These are phyloP conservation scores for Rhizomucor miehei DNA, from an alignment of 371 early-diverging fungal species.

Conservation along the genomic window DNA sequence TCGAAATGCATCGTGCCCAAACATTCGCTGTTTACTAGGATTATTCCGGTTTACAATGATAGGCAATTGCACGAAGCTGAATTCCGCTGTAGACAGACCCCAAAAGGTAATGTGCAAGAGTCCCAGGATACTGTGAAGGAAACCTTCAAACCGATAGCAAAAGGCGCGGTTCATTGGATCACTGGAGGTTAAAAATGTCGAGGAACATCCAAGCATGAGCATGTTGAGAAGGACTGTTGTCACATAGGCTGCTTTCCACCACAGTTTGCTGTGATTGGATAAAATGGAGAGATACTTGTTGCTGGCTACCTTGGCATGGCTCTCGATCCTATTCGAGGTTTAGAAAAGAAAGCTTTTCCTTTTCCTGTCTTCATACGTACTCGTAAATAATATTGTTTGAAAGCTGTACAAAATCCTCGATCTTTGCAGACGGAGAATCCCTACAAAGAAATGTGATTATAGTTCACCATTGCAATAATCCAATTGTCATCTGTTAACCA, in stretches of 20 bases:
- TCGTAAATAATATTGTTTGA: constrained; percentile 54
- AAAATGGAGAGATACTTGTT: constrained; percentile 30
- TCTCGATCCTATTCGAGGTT: constrained; percentile 31
- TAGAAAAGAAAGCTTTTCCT: background rate
- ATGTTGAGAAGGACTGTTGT: constrained; percentile 42
- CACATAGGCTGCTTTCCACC: constrained; percentile 52
- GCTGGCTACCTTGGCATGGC: constrained; percentile 48
- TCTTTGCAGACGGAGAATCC: constrained; percentile 51
- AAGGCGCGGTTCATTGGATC: background rate
- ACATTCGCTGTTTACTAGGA: background rate
- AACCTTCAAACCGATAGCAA: background rate
- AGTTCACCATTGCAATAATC: background rate
- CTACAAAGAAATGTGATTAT: constrained; percentile 9
- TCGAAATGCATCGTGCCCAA: no score
- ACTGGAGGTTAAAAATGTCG: constrained; percentile 6
- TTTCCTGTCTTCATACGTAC: constrained; percentile 11
- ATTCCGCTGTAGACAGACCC: constrained; percentile 42
- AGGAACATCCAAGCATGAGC: constrained; percentile 28
- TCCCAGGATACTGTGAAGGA: constrained; percentile 23
- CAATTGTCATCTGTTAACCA: background rate
- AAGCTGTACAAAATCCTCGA: constrained; percentile 53
- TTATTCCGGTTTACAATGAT: constrained; percentile 42
- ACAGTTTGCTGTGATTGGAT: constrained; percentile 40
- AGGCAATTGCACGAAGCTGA: constrained; percentile 52
- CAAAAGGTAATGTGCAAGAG: constrained; percentile 36